phyloP scores from a whole-genome alignment of 108 stramenopile species.

The Chaetoceros tenuissimus region DNA sequence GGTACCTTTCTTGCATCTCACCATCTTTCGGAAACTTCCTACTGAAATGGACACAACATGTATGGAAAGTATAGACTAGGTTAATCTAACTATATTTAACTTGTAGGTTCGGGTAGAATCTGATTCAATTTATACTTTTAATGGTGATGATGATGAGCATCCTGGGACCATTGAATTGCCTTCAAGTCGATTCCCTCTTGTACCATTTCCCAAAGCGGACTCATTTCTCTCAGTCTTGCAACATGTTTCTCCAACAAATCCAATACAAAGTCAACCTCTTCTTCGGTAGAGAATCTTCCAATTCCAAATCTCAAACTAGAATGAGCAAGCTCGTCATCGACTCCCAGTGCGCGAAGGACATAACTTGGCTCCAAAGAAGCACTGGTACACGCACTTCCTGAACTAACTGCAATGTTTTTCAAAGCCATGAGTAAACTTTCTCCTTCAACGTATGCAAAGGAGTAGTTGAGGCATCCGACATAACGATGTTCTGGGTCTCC shows the following conservation, averaged over 20 bases:
- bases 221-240: constrained; percentile 91
- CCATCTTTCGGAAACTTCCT: background rate
- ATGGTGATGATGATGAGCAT: constrained; percentile 60
- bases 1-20: background rate
- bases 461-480: constrained; percentile 94
- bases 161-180: constrained; percentile 97
- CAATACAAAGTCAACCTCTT: constrained; percentile 93
- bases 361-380: constrained; percentile 97
- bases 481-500: constrained; percentile 87
- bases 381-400: constrained; percentile 97
- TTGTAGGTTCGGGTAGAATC: too few species aligned
- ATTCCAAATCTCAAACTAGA: constrained; percentile 94
- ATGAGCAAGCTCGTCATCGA: constrained; percentile 98
- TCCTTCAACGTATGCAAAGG: constrained; percentile 99
- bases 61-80: too few species aligned
- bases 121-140: too few species aligned
- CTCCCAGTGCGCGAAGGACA: constrained; percentile 95
- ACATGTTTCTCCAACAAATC: constrained; percentile 92
- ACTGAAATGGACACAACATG: background rate
- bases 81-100: too few species aligned
- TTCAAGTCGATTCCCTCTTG: constrained; percentile 99
- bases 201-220: constrained; percentile 99
- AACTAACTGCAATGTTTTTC: constrained; percentile 97
- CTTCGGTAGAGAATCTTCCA: constrained; percentile 94
- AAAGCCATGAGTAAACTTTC: constrained; percentile 95